Evolutionary conservation across 352 stramenopile species (phyloP), one percentile per base, ranked within the genome.

Genomic region (Thraustotheca clavata): DNA sequence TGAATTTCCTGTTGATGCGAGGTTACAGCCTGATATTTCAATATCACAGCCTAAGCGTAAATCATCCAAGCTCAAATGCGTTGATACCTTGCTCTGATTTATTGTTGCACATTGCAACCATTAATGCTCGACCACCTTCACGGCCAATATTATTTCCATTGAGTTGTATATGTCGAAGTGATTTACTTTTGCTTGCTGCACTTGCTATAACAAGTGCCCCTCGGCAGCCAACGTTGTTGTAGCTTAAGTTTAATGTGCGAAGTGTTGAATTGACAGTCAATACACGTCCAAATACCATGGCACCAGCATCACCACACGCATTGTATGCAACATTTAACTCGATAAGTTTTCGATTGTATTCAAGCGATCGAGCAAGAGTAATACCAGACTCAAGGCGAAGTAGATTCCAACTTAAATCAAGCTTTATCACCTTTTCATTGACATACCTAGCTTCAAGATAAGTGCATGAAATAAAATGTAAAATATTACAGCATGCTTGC

Each of bases 361-460:
- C 67, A 20, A 92, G 75, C 0, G 83, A 86, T 20, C 70, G 69
- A 0, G 81, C 83, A 1, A 92, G 72, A 5, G 78, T 79, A 36
- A 86, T 77, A 29, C 79, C 87, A 62, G 79, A 89, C 41, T 88
- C 86, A 5, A 94, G 71, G 1, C 87, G 79, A 8, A 96, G 63
- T 67, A 83, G 91, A 52, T 96, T 96, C 88, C 88, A 96, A 46
- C 83, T 95, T 14, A 96, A 43, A 49, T 96, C 86, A 7, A 96
- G 73, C 33, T 86, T 77, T 2, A 75, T 72, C 14, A 96, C 75
- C 50, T 84, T 76, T 0, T 80, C 67, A 67, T 96, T 96, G 14
- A 69, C 47, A 32, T 65, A 65, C 4, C 57, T 65, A 65, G 11
- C 4, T 26, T 26, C 14, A 5, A 6, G 32, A 11, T 6, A 49